Percentiles rank a stretch among this genome's conserved stretches.
These are phyloP conservation scores for Barnettozyma botsteinii DNA, from an alignment of 805 yeast species.

Conservation along the genomic window DNA sequence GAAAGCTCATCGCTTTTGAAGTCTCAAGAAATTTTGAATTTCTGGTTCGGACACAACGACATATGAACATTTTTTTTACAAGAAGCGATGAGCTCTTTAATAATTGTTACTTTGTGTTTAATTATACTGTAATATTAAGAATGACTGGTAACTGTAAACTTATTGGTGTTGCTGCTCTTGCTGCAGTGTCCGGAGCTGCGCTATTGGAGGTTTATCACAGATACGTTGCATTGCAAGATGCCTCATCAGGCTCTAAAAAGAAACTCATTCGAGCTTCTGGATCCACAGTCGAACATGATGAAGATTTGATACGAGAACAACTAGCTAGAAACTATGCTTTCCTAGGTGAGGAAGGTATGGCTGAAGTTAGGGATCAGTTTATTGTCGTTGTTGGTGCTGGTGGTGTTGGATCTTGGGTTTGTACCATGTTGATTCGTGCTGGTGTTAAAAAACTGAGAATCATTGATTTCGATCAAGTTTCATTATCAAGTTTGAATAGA, in stretches of 20 bases:
- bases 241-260: not conserved
- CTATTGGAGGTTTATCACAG: conserved; percentile 16
- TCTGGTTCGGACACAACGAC: conserved; percentile 2
- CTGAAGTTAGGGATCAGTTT: conserved; percentile 59
- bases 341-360: conserved; percentile 80
- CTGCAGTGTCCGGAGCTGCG: conserved; percentile 12
- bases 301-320: conserved; percentile 81
- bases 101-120: no score
- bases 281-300: conserved; percentile 36
- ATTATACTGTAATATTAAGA: no score
- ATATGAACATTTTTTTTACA: conserved; percentile 3
- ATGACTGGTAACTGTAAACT: conserved; percentile 2
- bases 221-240: conserved; percentile 7
- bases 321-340: conserved; percentile 92
- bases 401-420: conserved; percentile 98
- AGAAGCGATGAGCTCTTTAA: not conserved
- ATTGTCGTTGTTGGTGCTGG: conserved; percentile 91
- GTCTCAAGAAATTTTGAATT: not conserved
- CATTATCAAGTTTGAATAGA: conserved; percentile 84
- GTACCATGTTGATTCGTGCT: conserved; percentile 84
- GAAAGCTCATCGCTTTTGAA: not conserved
- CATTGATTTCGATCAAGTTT: conserved; percentile 94
- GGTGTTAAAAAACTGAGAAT: conserved; percentile 78
- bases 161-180: conserved; percentile 1
- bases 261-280: not conserved